Conservation (phyloP, 78 protist genomes). For the Chrysochromulina parva region DNA sequence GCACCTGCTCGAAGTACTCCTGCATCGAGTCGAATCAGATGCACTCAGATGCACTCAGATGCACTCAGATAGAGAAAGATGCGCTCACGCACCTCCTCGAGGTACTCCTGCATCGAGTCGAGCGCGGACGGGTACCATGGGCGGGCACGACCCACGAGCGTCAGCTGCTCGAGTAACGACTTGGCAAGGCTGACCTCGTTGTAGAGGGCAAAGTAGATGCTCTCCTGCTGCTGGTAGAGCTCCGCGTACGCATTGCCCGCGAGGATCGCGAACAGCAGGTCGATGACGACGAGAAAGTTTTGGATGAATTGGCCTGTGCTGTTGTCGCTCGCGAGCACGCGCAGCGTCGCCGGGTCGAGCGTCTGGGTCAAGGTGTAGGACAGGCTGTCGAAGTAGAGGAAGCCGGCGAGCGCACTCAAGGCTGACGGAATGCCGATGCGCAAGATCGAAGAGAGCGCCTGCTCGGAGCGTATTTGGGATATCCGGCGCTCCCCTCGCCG, state of each 20-base stretch:
- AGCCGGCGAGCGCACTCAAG: background rate
- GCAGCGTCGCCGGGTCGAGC: background rate
- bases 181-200: conserved; percentile 13
- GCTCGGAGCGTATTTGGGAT: background rate
- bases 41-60: too few species aligned
- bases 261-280: conserved; percentile 30
- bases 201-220: conserved; percentile 40
- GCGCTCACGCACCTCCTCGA: background rate
- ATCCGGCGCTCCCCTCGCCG: too few species aligned
- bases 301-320: conserved; percentile 7
- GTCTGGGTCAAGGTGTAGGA: background rate
- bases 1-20: too few species aligned
- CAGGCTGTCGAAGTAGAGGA: conserved; percentile 25
- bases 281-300: conserved; percentile 8
- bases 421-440: background rate
- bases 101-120: background rate
- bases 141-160: conserved; percentile 34
- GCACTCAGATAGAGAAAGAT: too few species aligned
- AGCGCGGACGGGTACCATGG: conserved; percentile 30
- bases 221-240: conserved; percentile 35
- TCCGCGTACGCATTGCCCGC: conserved; percentile 27
- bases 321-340: background rate
- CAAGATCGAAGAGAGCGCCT: background rate
- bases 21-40: too few species aligned
- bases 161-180: conserved; percentile 17